These are phyloP conservation scores for Whalleya microplaca DNA, from an alignment of 2,329 filamentous ascomycete genomes.

Conservation along the genomic window DNA sequence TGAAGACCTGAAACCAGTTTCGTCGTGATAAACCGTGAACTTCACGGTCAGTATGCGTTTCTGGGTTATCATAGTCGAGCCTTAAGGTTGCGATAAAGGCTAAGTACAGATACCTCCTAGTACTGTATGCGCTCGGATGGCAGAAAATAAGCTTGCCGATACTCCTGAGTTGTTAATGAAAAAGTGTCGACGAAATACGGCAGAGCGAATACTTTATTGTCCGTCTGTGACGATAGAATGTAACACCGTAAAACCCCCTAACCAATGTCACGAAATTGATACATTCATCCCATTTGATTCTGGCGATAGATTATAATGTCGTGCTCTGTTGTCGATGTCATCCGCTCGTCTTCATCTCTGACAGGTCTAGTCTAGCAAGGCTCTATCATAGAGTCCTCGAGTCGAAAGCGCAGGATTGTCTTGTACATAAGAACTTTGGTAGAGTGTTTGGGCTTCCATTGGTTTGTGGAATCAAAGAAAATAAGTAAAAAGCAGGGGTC, in stretches of 20 bases:
- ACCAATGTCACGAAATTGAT: not conserved
- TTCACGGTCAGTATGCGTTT: not conserved
- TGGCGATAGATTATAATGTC: not conserved
- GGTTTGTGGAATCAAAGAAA: conserved; percentile 30
- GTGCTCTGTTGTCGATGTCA: conserved; percentile 9
- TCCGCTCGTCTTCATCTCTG: conserved; percentile 9
- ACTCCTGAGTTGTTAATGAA: not conserved
- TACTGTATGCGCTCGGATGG: not conserved
- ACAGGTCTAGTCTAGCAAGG: conserved; percentile 4
- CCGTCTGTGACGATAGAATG: not conserved
- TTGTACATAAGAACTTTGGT: conserved; percentile 27
- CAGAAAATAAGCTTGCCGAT: not conserved
- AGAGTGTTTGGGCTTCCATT: conserved; percentile 18
- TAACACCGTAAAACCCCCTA: not conserved
- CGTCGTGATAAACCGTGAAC: not conserved
- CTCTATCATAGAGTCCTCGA: conserved; percentile 5
- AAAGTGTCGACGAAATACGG: not conserved
- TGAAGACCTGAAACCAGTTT: not conserved
- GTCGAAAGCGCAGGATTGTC: conserved; percentile 9
- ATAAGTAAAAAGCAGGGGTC: conserved; percentile 9
- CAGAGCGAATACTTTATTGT: not conserved
- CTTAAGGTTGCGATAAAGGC: not conserved
- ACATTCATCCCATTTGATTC: too few species aligned
- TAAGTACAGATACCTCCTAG: not conserved
- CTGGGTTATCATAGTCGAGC: not conserved